Base-by-base conservation (phyloP, 495 filamentous ascomycete species). In the Aspergillus conjunctus region DNA sequence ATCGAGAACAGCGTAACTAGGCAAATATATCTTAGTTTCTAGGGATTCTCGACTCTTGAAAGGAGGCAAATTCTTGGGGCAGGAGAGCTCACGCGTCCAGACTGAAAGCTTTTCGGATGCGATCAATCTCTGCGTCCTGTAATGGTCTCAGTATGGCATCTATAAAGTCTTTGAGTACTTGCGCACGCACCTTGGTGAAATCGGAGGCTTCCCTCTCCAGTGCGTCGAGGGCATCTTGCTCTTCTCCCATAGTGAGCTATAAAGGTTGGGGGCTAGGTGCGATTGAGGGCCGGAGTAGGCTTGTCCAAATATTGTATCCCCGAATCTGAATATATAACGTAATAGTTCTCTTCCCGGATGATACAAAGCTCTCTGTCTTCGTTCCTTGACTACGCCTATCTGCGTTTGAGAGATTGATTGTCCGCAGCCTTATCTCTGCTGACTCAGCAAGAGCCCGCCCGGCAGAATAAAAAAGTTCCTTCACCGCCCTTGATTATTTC, bases 81-180 rank as follows among this genome's bases (percentile, higher is more conserved):
- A n/a, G 26, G 44, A 26, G 45, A 49, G 79, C 84, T 77, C 78
- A 92, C 89, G 93, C 91, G 81, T 97, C 90, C 64, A 96, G 83
- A 67, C 87, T 82, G 71, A 97, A 98, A 51, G 92, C 90, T 69
- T 89, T 88, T 63, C 95, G 80, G 67, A 98, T 97, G 49, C 93
- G 91, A 68, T 92, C 91, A 70, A 98, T 97, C 75, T 98, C 93
- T 60, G 91, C 89, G 83, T 98, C 94, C 90, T 97, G 62, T 22
- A 5, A 37, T 11, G 32, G 22, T 17, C 59, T 65, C 26, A 58
- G 37, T 32, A 22, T 56, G 12, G 22, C 22, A 30, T 49, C 41
- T 10, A 54, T 56, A 11, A 48, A 5, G 18, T 10, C 31, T n/a
- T 37, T 17, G 11, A 9, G 14, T 21, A 54, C 37, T 2, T 22